These are phyloP conservation scores for Protea cynaroides DNA, from an alignment of 164 flowering plant genomes.

Conservation along the genomic window DNA sequence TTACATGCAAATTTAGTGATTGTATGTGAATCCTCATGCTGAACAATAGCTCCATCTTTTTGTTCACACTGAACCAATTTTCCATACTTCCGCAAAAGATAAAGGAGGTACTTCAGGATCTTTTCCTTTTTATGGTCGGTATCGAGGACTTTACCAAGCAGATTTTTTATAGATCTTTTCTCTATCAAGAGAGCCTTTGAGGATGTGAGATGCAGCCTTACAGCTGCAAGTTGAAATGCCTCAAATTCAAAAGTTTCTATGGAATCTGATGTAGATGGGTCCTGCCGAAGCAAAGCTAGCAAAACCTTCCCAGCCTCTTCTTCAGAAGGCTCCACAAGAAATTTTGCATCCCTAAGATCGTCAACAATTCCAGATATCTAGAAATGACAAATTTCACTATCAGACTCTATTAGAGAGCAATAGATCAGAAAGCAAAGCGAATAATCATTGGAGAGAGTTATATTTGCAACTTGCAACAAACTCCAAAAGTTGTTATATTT, in stretches of 20 bases:
- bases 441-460: not conserved
- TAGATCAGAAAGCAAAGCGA: not conserved
- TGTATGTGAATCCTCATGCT: constrained; percentile 12
- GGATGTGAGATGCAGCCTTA: constrained; percentile 48
- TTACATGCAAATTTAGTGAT: constrained; percentile 2
- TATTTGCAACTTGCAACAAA: not conserved
- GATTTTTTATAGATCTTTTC: constrained; percentile 59
- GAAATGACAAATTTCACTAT: constrained; percentile 9
- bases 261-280: constrained; percentile 28
- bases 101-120: constrained; percentile 40
- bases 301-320: constrained; percentile 69
- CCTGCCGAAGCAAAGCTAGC: constrained; percentile 36
- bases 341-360: constrained; percentile 43
- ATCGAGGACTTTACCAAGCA: constrained; percentile 35
- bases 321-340: constrained; percentile 52
- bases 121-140: constrained; percentile 41
- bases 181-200: constrained; percentile 54
- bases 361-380: constrained; percentile 65
- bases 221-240: constrained; percentile 50
- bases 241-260: constrained; percentile 31
- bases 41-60: constrained; percentile 13
- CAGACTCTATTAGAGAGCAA: not conserved
- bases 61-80: constrained; percentile 23
- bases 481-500: no score
- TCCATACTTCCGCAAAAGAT: constrained; percentile 54